A percentile compares a stretch with the other conserved stretches of the same genome.
Conservation (phyloP, 2,329 filamentous ascomycete genomes). For the Diplocarpon rosae region DNA sequence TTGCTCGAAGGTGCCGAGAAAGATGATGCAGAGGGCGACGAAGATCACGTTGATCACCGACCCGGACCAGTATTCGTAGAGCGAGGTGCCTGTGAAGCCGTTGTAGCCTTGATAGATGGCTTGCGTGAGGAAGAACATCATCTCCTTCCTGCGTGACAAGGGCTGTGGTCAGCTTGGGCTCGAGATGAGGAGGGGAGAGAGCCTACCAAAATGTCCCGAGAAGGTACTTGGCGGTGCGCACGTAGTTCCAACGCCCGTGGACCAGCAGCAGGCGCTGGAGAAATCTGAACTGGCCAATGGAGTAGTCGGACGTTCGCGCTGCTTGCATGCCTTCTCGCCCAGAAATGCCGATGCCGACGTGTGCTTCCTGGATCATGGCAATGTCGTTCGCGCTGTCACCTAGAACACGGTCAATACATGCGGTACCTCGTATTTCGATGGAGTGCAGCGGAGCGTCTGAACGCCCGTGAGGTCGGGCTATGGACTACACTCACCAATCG, state of each 20-base stretch:
- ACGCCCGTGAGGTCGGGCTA: no score
- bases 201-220: constrained; percentile 87
- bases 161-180: background rate
- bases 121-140: constrained; percentile 76
- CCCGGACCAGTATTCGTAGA: constrained; percentile 85
- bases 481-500: constrained; percentile 44
- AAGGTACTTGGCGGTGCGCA: constrained; percentile 77
- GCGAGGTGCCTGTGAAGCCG: constrained; percentile 77
- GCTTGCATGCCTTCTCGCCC: constrained; percentile 85
- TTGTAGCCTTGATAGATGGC: constrained; percentile 72
- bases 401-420: background rate
- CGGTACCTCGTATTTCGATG: no score
- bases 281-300: constrained; percentile 82
- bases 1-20: constrained; percentile 82
- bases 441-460: no score
- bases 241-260: constrained; percentile 82
- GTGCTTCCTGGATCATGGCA: constrained; percentile 82
- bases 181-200: constrained; percentile 33
- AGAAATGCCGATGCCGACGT: constrained; percentile 82
- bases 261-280: constrained; percentile 69
- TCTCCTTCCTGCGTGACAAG: constrained; percentile 7
- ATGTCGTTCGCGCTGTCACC: constrained; percentile 85
- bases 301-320: constrained; percentile 78
- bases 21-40: constrained; percentile 75
- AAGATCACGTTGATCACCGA: constrained; percentile 62